Base-by-base conservation (phyloP, 352 stramenopile species). In the Globisporangium spinosum region DNA sequence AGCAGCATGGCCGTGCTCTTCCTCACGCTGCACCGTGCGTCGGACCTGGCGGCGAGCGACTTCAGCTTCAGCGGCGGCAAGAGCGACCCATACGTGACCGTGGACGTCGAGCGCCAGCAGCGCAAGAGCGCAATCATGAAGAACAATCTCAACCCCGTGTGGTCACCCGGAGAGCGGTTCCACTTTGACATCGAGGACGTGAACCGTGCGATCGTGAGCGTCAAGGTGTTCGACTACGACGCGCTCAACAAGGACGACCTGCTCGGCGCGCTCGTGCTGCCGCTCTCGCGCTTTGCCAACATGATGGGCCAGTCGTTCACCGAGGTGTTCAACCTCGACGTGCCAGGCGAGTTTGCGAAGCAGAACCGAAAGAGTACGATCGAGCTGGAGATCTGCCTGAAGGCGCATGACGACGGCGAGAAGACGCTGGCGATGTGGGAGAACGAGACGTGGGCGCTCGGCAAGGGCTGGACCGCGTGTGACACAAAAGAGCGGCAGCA, bases 11-110 rank as follows among this genome's bases (percentile, higher is more conserved):
- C 78, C 15, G 77, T 79, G 61, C 74, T 91, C 23, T 67, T 75
- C 40, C 77, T 91, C 62, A 83, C 76, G 25, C 67, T 91, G 29
- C 72, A 74, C 32, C 57, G 77, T 47, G 81, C 79, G 2, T 65
- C 68, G 9, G 82, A 93, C 70, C 77, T 93, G 13, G 73, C 76
- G 20, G 81, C 76, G 45, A 88, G 79, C 55, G 85, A 93, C 72
- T 90, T 78, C 58, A 81, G 62, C 64, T 61, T 90, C 51, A 62
- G 67, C 23, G 80, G 83, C 60, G 76, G 75, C 38, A 90, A 87
- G 70, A 93, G 83, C 65, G 85, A 93, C 62, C 85, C 85, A 68
- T 93, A 90, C 66, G 82, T 93, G 65, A 74, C 83, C 9, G 69
- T 93, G 59, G 73, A 79, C 13, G 70, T 91, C 10, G 77, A 77